phyloP scores from a whole-genome alignment of 2,329 filamentous ascomycete genomes.

The Colletotrichum paranaense region DNA sequence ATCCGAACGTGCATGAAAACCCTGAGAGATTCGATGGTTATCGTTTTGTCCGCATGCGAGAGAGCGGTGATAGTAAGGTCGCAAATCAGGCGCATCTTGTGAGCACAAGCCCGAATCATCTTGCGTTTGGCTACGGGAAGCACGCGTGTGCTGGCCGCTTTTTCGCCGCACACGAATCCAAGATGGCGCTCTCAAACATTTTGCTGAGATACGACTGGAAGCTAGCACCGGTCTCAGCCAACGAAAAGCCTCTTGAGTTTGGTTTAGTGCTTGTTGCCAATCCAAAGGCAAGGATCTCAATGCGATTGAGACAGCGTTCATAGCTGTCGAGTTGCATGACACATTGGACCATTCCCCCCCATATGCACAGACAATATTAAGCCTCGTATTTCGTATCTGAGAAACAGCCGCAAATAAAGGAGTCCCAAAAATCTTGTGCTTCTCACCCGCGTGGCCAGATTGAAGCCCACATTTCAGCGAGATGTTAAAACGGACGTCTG shows the following conservation, averaged over 20 bases:
- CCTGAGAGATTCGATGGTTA: slow-evolving; percentile 39
- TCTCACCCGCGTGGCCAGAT: too few relatives aligned
- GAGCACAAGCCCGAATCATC: slow-evolving; percentile 47
- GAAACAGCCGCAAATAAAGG: too few relatives aligned
- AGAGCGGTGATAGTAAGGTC: too few relatives aligned
- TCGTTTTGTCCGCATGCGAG: slow-evolving; percentile 47
- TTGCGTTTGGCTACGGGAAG: slow-evolving; percentile 50
- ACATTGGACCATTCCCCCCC: too few relatives aligned
- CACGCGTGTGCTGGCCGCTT: slow-evolving; percentile 56
- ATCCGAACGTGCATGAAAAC: slow-evolving; percentile 38
- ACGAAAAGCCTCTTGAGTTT: background rate
- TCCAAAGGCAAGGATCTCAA: background rate
- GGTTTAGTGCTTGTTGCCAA: background rate
- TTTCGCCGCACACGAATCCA: slow-evolving; percentile 58
- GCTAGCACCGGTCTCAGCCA: background rate
- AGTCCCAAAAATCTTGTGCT: too few relatives aligned
- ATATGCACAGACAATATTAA: too few relatives aligned
- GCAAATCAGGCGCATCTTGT: too few relatives aligned
- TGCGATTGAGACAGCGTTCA: background rate
- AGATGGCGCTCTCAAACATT: slow-evolving; percentile 52
- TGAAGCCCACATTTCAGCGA: too few relatives aligned
- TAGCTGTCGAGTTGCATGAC: background rate
- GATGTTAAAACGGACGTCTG: too few relatives aligned
- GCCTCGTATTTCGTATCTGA: too few relatives aligned
- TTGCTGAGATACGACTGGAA: slow-evolving; percentile 52